A percentile compares a stretch with the other conserved stretches of the same genome.
Evolutionary conservation across 441 rosid genomes (phyloP).

Genomic region (Eutrema salsugineum): DNA sequence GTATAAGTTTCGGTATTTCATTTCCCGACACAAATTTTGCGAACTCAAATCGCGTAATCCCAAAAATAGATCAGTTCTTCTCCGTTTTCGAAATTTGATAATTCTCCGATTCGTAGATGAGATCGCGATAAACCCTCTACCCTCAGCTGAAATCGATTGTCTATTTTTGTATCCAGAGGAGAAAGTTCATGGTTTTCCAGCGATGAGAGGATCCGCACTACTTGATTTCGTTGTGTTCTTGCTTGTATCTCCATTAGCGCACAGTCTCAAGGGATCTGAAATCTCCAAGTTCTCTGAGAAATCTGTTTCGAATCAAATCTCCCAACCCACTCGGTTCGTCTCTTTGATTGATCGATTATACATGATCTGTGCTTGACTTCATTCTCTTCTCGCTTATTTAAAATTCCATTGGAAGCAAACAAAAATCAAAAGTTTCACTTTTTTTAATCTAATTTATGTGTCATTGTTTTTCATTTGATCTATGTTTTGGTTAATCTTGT

Average conservation of each 20-base stretch:
- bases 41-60: neutral
- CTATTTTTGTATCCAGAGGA: neutral
- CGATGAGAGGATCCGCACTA: slow-evolving; percentile 50
- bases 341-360: neutral
- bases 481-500: neutral
- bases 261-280: slow-evolving; percentile 34
- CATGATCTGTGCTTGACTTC: neutral
- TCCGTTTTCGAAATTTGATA: neutral
- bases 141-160: neutral
- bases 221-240: slow-evolving; percentile 32
- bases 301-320: slow-evolving; percentile 33
- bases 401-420: neutral
- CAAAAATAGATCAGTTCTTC: neutral
- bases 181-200: slow-evolving; percentile 18
- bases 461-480: neutral
- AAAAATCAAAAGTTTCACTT: neutral
- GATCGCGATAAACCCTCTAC: slow-evolving; percentile 22
- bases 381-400: neutral
- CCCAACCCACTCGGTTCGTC: slow-evolving; percentile 50
- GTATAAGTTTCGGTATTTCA: neutral
- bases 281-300: slow-evolving; percentile 41
- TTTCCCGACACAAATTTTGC: slow-evolving; percentile 18
- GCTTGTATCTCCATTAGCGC: slow-evolving; percentile 38
- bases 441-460: neutral
- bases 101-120: neutral